Evolutionary conservation across 2,329 filamentous ascomycete genomes (phyloP).

Genomic region (Fusarium avenaceum): DNA sequence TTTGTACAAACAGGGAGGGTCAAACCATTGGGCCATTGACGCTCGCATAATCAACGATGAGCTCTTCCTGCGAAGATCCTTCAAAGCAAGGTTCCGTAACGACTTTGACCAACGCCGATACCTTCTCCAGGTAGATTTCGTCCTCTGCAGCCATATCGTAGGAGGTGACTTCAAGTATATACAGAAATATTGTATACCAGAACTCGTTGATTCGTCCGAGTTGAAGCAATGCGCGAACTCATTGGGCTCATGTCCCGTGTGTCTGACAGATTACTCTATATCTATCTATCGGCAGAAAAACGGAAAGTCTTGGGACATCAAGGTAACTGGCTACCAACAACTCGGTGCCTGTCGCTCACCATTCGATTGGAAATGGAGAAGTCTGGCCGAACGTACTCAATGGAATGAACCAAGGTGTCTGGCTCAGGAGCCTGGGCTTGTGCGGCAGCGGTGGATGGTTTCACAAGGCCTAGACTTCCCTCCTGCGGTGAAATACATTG

Average conservation of each 20-base stretch:
- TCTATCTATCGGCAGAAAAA: not conserved
- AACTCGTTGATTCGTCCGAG: not conserved
- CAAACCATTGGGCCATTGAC: not conserved
- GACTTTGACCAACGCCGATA: not conserved
- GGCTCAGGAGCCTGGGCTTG: not conserved
- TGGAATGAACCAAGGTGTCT: conserved; percentile 11
- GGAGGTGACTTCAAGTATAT: accelerated
- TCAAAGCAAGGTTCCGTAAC: not conserved
- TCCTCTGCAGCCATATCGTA: not conserved
- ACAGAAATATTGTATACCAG: not conserved
- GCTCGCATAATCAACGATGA: conserved; percentile 13
- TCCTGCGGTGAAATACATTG: not conserved
- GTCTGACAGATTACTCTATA: conserved; percentile 25
- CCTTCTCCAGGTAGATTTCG: not conserved
- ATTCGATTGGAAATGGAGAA: conserved; percentile 26
- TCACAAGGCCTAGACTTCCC: not conserved
- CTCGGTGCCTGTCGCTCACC: conserved; percentile 19
- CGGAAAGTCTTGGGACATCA: conserved; percentile 7
- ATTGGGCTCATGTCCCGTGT: conserved; percentile 10
- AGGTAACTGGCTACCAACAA: not conserved
- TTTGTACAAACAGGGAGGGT: not conserved
- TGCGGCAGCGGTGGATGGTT: conserved; percentile 9
- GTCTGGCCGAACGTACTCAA: accelerated
- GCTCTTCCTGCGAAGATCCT: not conserved
- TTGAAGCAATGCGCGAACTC: conserved; percentile 1